Evolutionary conservation across 2,329 filamentous ascomycete genomes (phyloP), one percentile per base, ranked within the genome.

Genomic region (Chaetomium sp.): DNA sequence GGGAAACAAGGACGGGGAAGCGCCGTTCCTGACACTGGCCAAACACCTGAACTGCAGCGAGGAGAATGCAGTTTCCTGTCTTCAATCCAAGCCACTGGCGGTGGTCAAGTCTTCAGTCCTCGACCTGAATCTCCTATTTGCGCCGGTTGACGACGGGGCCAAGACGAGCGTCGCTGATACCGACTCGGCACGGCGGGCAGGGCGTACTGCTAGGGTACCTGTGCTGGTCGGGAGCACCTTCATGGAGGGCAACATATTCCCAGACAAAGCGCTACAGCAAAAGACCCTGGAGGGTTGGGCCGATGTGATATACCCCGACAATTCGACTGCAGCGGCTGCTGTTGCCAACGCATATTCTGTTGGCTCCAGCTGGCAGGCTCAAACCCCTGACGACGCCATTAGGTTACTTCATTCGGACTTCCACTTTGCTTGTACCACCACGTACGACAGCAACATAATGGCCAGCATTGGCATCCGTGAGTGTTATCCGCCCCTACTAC

Each of bases 391-490:
- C 13, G 56, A 58, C 16, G 56, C 56, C 16, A 23, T 47, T 12
- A 47, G 27, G 56, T 27, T 58, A 38, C 27, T 58, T 6, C 56
- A 58, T 47, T 58, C 56, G 4, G 56, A 58, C 23, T 58, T 58
- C 29, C 56, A 58, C 3, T 58, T 58, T 49, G 56, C 56, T 8
- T 58, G 56, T 42, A 58, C 56, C 13, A 58, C 56, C 4, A 47
- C 56, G 21, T 58, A 58, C 27, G 56, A 58, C 42, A 49, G 35
- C 35, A 31, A 58, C 19, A 58, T 58, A 2, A 47, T 58, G 4
- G 13, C 56, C 16, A 21, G 23, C 42, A 47, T 58, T n/a, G 35
- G n/a, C 56, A 58, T 58, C 21, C 56, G 56, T 58, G 9, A 58
- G 56, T 49, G 4, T 2, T 42, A 16, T 19, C 3, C 6, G 19